phyloP scores from a whole-genome alignment of 768 basidiomycete species.

The Podaxis rugospora region DNA sequence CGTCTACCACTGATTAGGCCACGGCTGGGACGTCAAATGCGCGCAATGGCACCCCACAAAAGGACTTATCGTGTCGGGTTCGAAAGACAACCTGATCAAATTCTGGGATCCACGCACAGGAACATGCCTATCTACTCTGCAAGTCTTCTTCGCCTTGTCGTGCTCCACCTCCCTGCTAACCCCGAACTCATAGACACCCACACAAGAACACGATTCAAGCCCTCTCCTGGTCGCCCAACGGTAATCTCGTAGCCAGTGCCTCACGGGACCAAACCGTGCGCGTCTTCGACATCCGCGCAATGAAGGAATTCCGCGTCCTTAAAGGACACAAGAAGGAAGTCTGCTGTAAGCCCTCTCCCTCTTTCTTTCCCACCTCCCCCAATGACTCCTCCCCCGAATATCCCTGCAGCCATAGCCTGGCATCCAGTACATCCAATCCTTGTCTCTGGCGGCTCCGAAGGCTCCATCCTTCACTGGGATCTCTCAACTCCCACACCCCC shows the following conservation, averaged over 20 bases:
- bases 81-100: constrained; percentile 97
- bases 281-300: constrained; percentile 96
- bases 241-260: constrained; percentile 90
- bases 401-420: constrained; percentile 80
- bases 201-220: constrained; percentile 98
- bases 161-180: background rate
- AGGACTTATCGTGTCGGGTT: constrained; percentile 90
- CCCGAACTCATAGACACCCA: constrained; percentile 60
- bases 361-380: background rate
- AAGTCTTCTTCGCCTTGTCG: constrained; percentile 21
- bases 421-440: constrained; percentile 92
- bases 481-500: constrained; percentile 49
- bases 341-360: constrained; percentile 62
- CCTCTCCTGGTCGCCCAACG: constrained; percentile 89
- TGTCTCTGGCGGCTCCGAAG: constrained; percentile 92
- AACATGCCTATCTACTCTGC: constrained; percentile 88
- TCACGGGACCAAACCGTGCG: constrained; percentile 93
- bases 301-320: constrained; percentile 90
- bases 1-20: constrained; percentile 47
- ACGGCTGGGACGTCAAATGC: constrained; percentile 98
- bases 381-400: background rate
- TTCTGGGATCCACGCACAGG: constrained; percentile 99
- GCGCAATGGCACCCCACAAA: constrained; percentile 99
- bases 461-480: constrained; percentile 93
- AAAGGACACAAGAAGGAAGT: constrained; percentile 99